These are phyloP conservation scores for Rhodofomes roseus DNA, from an alignment of 1,284 basidiomycete species.

Conservation along the genomic window DNA sequence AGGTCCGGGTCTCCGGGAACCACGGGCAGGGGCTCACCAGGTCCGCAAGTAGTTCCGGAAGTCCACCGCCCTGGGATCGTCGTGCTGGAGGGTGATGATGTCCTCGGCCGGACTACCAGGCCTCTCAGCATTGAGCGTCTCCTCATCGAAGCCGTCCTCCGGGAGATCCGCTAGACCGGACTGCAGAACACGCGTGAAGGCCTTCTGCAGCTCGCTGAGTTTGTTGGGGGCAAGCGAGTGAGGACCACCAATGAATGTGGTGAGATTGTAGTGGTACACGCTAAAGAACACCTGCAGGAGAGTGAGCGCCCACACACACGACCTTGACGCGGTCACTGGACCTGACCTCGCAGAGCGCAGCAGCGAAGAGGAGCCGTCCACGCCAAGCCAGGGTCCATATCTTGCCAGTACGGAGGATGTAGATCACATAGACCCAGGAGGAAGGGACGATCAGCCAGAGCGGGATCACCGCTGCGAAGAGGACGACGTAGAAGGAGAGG, in stretches of 20 bases:
- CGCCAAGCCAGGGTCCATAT: slow-evolving; percentile 40
- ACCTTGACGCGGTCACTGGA: slow-evolving; percentile 9
- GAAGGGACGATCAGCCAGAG: slow-evolving; percentile 70
- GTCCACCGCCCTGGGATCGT: slow-evolving; percentile 74
- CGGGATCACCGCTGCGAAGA: slow-evolving; percentile 58
- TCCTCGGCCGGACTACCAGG: slow-evolving; percentile 61
- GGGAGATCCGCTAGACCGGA: slow-evolving; percentile 56
- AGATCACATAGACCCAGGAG: slow-evolving; percentile 66
- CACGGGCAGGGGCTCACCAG: slow-evolving; percentile 35
- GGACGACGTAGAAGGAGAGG: slow-evolving; percentile 54
- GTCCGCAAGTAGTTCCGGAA: slow-evolving; percentile 70
- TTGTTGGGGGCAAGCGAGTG: slow-evolving; percentile 45
- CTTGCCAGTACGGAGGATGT: slow-evolving; percentile 45
- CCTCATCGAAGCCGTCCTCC: slow-evolving; percentile 52
- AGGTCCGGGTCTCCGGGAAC: neutral
- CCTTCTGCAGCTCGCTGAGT: slow-evolving; percentile 51
- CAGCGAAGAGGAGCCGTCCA: slow-evolving; percentile 37
- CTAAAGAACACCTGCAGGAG: slow-evolving; percentile 71
- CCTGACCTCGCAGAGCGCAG: slow-evolving; percentile 59
- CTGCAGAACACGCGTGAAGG: slow-evolving; percentile 59
- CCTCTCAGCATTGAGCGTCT: slow-evolving; percentile 44
- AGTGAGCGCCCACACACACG: slow-evolving; percentile 3
- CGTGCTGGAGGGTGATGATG: slow-evolving; percentile 49
- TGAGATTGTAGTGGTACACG: slow-evolving; percentile 62
- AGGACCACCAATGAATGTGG: slow-evolving; percentile 48